Evolutionary conservation across 2,329 filamentous ascomycete genomes (phyloP), one percentile per base, ranked within the genome.

Genomic region (Fusarium sp.): DNA sequence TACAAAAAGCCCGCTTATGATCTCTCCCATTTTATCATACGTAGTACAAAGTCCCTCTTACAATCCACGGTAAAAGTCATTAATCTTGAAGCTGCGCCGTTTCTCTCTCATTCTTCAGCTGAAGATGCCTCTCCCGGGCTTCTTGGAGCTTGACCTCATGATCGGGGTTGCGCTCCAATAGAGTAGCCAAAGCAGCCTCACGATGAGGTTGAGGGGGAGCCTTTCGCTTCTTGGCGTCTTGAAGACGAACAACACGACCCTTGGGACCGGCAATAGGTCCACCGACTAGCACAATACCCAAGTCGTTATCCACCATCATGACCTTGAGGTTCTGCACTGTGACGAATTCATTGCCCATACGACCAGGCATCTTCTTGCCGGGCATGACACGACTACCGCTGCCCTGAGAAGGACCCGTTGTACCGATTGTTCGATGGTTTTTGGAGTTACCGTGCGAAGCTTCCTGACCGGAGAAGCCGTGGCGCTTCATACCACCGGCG

Each of bases 351-450:
- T 93, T 93, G 73, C 96, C 96, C 96, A 99, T 98, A 68, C 94
- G 91, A 63, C 96, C 96, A 7, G 96, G 91, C 96, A 99, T 99
- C 85, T 95, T 96, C 90, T 99, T 99, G 69, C 96, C 96, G 1
- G 96, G 96, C 80, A 95, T 86, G 31, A 99, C 96, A 84, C 96
- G 91, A 72, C 94, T 97, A 85, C 96, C 96, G 81, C 93, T 92
- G 74, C 96, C 96, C 84, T 99, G 96, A 77, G 93, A 93, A 69
- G 93, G 94, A 82, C 96, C 96, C 13, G 92, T 89, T 39, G 94
- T 96, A 87, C 96, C 96, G 85, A 98, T 94, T 35, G 93, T 93
- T 80, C 96, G 90, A 88, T 99, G 96, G 80, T 94, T 95, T 85
- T 95, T 91, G 80, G 95, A 98, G 85, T 97, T 96, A 89, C 96